Percentiles rank a stretch among this genome's conserved stretches.
These are phyloP conservation scores for Triticum urartu DNA, from an alignment of 176 grass and related monocot genomes.

Conservation along the genomic window DNA sequence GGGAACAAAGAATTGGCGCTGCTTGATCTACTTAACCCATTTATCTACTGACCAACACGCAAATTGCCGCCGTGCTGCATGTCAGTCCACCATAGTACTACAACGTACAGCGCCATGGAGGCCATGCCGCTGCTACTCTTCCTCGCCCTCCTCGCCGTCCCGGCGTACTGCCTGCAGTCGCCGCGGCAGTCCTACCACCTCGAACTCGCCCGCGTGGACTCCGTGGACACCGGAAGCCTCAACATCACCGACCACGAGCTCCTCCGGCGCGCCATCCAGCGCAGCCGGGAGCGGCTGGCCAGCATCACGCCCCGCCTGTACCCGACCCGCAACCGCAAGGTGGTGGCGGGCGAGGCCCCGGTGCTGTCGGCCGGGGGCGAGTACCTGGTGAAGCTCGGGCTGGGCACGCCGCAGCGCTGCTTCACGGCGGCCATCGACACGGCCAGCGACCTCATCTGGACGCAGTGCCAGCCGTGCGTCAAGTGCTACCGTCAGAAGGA, in stretches of 20 bases:
- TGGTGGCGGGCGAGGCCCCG: slow-evolving; percentile 13
- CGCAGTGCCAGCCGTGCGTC: slow-evolving; percentile 59
- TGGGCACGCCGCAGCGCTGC: slow-evolving; percentile 43
- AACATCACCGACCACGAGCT: slow-evolving; percentile 46
- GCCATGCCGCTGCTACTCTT: slow-evolving; percentile 23
- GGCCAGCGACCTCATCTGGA: slow-evolving; percentile 58
- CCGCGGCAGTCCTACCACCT: slow-evolving; percentile 33
- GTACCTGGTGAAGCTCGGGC: slow-evolving; percentile 53
- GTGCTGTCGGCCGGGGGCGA: slow-evolving; percentile 38
- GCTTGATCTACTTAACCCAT: slow-evolving; percentile 15
- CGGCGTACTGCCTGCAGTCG: neutral
- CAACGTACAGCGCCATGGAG: slow-evolving; percentile 27
- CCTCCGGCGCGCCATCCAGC: slow-evolving; percentile 41
- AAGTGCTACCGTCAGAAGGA: slow-evolving; percentile 50
- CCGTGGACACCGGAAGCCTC: slow-evolving; percentile 1
- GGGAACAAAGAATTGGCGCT: neutral
- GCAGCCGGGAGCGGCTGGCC: slow-evolving; percentile 39
- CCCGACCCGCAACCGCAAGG: neutral
- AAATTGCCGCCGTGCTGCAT: neutral
- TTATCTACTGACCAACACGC: neutral
- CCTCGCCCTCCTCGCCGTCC: slow-evolving; percentile 29
- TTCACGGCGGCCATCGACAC: slow-evolving; percentile 56
- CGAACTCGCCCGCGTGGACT: slow-evolving; percentile 40
- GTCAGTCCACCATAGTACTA: neutral
- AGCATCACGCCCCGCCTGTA: neutral